Evolutionary conservation across 257 asterid genomes (phyloP).

Genomic region (Gentiana macrophylla): DNA sequence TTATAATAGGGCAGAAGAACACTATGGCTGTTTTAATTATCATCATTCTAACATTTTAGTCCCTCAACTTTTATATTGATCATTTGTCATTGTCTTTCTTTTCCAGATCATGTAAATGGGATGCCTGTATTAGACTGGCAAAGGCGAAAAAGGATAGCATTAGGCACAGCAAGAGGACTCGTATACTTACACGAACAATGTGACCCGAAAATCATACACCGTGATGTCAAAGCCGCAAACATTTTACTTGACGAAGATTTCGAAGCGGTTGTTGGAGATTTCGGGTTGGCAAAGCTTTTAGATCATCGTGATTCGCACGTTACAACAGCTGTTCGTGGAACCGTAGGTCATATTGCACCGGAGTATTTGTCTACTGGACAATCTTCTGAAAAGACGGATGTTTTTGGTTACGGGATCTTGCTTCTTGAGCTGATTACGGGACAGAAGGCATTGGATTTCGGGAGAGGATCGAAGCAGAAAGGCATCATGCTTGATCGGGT

Average conservation of each 20-base stretch:
- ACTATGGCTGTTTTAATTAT: no score
- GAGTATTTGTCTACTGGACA: constrained; percentile 85
- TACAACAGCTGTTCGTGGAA: constrained; percentile 94
- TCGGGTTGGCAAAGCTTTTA: constrained; percentile 86
- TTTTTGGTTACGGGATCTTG: constrained; percentile 80
- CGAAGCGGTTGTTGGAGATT: constrained; percentile 95
- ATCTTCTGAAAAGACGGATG: constrained; percentile 90
- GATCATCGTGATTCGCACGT: constrained; percentile 89
- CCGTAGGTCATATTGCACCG: constrained; percentile 93
- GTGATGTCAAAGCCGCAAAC: constrained; percentile 95
- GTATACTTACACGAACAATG: constrained; percentile 90
- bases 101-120: constrained; percentile 55
- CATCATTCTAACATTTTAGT: no score
- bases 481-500: constrained; percentile 89
- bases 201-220: constrained; percentile 85
- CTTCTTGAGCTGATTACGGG: constrained; percentile 89
- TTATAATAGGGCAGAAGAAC: no score
- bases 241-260: constrained; percentile 87
- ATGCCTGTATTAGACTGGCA: constrained; percentile 82
- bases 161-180: constrained; percentile 86
- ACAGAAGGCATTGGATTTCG: constrained; percentile 83
- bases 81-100: constrained; percentile 2
- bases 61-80: not conserved
- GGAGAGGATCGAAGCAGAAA: constrained; percentile 68
- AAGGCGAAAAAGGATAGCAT: constrained; percentile 63